Evolutionary conservation across 2,329 filamentous ascomycete genomes (phyloP), one percentile per base, ranked within the genome.

Genomic region (Fonsecaea multimorphosa): DNA sequence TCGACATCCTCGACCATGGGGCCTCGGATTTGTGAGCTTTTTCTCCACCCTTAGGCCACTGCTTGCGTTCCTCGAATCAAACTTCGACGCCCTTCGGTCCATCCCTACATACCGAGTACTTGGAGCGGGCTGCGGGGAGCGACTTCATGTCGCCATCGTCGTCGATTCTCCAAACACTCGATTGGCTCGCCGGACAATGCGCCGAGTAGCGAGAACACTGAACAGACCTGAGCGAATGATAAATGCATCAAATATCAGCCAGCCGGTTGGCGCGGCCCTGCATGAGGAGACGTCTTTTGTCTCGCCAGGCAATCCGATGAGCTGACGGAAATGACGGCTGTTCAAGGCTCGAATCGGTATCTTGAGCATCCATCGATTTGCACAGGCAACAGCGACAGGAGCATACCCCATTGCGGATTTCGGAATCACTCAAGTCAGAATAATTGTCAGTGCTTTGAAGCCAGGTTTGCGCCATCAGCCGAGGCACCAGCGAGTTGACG

Each of bases 21-120:
- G 54, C 56, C 56, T 60, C 58, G 58, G 58, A 60, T 53, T 60
- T 52, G 58, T 36, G 58, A 60, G 40, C 31, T 31, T 22, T 4
- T 55, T 27, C 40, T 51, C 56, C 38, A 40, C 19, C 38, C 2
- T 51, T 19, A 7, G 29, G 51, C 29, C 7, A 52, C 38, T n/a
- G n/a, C 36, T n/a, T 31, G 6, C 27, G n/a, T 52, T 49, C 44
- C 29, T 59, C 57, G 44, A 52, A 59, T 59, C 57, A n/a, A 60
- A 3, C 8, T 14, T 6, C 12, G 31, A 22, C 22, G 46, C 46
- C 46, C 31, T 60, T 49, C 38, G 36, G 24, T 14, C 7, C 12
- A 29, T n/a, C n/a, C n/a, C n/a, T n/a, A n/a, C n/a, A n/a, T n/a
- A n/a, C n/a, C n/a, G n/a, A n/a, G n/a, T 58, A 32, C 14, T 22